Conservation (phyloP, 176 grass and related monocot species). For the Areca catechu region DNA sequence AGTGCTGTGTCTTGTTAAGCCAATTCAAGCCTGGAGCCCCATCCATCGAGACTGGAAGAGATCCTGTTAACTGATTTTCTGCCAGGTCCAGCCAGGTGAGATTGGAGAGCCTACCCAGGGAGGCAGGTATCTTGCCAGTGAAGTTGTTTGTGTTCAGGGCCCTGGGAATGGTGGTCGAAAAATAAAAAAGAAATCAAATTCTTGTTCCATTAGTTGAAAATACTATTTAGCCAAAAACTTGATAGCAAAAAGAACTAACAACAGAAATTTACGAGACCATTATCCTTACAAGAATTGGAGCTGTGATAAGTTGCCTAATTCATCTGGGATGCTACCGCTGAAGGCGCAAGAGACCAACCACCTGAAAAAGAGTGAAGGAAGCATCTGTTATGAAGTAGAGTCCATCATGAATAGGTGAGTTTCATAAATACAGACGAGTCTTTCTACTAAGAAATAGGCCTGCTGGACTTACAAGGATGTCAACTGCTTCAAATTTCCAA, state of each 20-base stretch:
- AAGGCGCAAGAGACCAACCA: conserved; percentile 31
- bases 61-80: conserved; percentile 33
- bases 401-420: conserved; percentile 1
- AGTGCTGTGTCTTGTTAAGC: conserved; percentile 27
- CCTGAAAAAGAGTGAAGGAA: conserved; percentile 11
- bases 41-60: conserved; percentile 31
- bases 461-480: conserved; percentile 30
- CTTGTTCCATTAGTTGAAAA: no score
- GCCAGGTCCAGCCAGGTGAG: conserved; percentile 36
- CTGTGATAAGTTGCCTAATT: conserved; percentile 30
- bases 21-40: conserved; percentile 31
- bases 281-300: conserved; percentile 46
- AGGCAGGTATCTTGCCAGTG: conserved; percentile 36
- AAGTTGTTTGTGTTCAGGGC: conserved; percentile 38
- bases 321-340: conserved; percentile 37
- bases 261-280: neutral
- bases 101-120: conserved; percentile 31
- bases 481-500: conserved; percentile 27
- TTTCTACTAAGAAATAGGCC: neutral
- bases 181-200: no score
- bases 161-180: conserved; percentile 2
- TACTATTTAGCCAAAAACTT: neutral
- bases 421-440: neutral
- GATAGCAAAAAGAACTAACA: conserved; percentile 3
- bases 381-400: conserved; percentile 3